phyloP scores from a whole-genome alignment of 2,329 filamentous ascomycete species.

The Aspergillus brunneoviolaceus region DNA sequence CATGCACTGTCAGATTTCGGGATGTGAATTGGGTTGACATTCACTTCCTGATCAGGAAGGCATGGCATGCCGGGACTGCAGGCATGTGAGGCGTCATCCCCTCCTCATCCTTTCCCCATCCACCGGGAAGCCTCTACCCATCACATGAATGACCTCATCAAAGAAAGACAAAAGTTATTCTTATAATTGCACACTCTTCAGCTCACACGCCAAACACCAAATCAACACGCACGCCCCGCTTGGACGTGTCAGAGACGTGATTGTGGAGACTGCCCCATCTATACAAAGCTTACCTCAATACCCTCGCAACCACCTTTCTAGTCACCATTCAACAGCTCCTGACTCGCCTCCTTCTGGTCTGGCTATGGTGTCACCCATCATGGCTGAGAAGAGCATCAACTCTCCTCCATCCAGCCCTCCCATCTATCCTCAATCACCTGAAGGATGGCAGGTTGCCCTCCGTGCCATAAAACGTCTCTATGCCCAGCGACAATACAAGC shows the following conservation, averaged over 20 bases:
- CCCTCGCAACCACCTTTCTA: not conserved
- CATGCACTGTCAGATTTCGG: too few relatives aligned
- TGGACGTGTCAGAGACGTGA: not conserved
- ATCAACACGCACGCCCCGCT: not conserved
- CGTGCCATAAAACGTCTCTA: slow-evolving; percentile 38
- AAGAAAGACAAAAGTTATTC: not conserved
- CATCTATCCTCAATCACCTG: slow-evolving; percentile 16
- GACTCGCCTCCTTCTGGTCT: not conserved
- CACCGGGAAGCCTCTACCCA: not conserved
- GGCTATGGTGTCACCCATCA: not conserved
- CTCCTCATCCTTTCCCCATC: not conserved
- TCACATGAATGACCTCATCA: not conserved
- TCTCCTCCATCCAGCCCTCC: slow-evolving; percentile 18
- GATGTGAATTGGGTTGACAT: too few relatives aligned
- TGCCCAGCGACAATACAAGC: slow-evolving; percentile 40
- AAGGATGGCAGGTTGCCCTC: slow-evolving; percentile 37
- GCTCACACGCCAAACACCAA: not conserved
- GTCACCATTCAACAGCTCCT: not conserved
- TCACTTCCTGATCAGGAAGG: not conserved
- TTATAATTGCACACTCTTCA: not conserved
- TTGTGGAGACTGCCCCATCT: not conserved
- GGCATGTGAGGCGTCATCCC: not conserved
- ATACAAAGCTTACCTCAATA: not conserved
- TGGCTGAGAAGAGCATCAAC: slow-evolving; percentile 10
- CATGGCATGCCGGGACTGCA: not conserved